These are phyloP conservation scores for Dicorynia guianensis DNA, from an alignment of 306 rosid species.

Conservation along the genomic window DNA sequence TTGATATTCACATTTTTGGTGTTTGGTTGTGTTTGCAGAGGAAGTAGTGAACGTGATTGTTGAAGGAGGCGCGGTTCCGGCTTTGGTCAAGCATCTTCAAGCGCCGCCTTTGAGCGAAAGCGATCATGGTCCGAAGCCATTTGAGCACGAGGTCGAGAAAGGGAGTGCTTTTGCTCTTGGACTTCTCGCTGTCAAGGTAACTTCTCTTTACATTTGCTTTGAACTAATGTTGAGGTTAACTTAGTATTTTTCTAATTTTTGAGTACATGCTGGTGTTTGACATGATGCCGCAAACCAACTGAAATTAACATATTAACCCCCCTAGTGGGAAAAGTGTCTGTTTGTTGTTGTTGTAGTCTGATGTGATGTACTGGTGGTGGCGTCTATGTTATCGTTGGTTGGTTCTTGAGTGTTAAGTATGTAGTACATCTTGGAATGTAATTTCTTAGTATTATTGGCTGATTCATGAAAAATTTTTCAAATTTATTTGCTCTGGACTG, in stretches of 20 bases:
- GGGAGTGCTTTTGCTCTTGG: conserved; percentile 91
- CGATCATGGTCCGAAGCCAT: conserved; percentile 59
- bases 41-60: conserved; percentile 86
- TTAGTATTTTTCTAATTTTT: background rate
- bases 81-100: conserved; percentile 79
- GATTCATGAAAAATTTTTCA: background rate
- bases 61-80: conserved; percentile 89
- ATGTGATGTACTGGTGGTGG: background rate
- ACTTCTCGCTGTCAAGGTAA: conserved; percentile 90
- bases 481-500: background rate
- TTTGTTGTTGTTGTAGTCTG: too few species aligned
- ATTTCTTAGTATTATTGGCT: background rate
- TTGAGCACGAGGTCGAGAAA: conserved; percentile 90
- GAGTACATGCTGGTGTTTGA: conserved; percentile 23
- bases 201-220: conserved; percentile 1
- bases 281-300: conserved; percentile 12
- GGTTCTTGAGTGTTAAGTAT: background rate
- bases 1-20: background rate
- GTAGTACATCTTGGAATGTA: background rate
- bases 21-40: conserved; percentile 50
- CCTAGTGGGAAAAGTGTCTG: too few species aligned
- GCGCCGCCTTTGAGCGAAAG: conserved; percentile 59
- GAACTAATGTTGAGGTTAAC: background rate
- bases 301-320: conserved; percentile 2
- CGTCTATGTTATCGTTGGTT: background rate